phyloP scores from a whole-genome alignment of 768 basidiomycete genomes.

The Tulasnella sp. region DNA sequence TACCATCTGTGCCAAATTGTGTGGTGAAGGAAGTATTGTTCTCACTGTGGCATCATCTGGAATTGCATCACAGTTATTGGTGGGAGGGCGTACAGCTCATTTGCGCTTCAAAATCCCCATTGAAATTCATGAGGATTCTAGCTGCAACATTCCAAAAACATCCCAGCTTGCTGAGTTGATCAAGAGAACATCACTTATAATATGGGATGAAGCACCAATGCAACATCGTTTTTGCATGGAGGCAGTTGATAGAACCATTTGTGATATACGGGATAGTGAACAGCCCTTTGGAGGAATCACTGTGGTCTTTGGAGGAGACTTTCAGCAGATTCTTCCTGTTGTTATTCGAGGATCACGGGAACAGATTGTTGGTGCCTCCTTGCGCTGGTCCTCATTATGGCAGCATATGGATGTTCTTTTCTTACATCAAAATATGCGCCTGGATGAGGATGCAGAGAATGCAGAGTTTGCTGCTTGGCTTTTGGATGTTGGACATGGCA shows the following conservation, averaged over 20 bases:
- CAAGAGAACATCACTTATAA: conserved; percentile 25
- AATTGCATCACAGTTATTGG: conserved; percentile 34
- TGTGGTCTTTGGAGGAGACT: conserved; percentile 39
- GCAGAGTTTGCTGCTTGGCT: conserved; percentile 30
- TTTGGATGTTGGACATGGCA: conserved; percentile 29
- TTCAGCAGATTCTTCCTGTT: conserved; percentile 36
- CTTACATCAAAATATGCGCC: conserved; percentile 32
- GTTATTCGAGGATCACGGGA: conserved; percentile 27
- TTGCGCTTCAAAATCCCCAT: conserved; percentile 39
- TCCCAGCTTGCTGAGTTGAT: conserved; percentile 27
- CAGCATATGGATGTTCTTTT: conserved; percentile 24
- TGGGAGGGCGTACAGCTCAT: conserved; percentile 36
- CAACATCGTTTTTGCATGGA: conserved; percentile 30
- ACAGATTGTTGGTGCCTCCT: conserved; percentile 29
- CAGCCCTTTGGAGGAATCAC: conserved; percentile 34
- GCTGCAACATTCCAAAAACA: conserved; percentile 29
- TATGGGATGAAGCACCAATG: conserved; percentile 35
- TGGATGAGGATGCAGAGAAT: conserved; percentile 23
- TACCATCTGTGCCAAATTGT: conserved; percentile 26
- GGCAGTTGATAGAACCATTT: conserved; percentile 30
- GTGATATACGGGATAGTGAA: conserved; percentile 18
- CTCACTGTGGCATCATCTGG: conserved; percentile 30
- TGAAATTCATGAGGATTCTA: conserved; percentile 22
- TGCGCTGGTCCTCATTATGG: conserved; percentile 32
- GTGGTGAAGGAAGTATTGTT: conserved; percentile 24